Percentiles rank a stretch among this genome's conserved stretches.
These are phyloP conservation scores for Cordyceps farinosa DNA, from an alignment of 2,329 filamentous ascomycete genomes.

Conservation along the genomic window DNA sequence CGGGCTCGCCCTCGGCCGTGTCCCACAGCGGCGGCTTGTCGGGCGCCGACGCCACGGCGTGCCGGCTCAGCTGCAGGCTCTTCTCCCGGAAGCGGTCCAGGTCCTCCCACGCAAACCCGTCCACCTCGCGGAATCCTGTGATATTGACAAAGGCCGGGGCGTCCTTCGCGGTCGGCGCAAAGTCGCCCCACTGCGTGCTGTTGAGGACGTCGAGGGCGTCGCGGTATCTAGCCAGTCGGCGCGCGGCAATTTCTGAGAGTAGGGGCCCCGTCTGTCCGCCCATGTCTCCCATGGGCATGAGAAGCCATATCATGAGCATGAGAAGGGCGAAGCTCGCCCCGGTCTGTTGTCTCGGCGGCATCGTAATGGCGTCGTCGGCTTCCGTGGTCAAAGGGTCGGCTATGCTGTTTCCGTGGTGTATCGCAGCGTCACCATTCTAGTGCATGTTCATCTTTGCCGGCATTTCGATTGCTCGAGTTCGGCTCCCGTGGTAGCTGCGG, in stretches of 20 bases:
- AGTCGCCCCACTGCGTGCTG: conserved; percentile 57
- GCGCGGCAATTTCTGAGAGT: conserved; percentile 35
- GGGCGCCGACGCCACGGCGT: conserved; percentile 40
- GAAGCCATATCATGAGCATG: conserved; percentile 35
- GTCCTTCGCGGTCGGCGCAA: conserved; percentile 40
- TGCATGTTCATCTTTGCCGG: background rate
- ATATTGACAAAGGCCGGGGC: conserved; percentile 59
- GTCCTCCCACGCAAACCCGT: conserved; percentile 76
- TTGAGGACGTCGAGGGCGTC: conserved; percentile 53
- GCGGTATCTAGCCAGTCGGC: conserved; percentile 50
- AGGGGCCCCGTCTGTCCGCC: conserved; percentile 30
- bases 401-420: background rate
- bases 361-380: conserved; percentile 31
- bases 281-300: conserved; percentile 37
- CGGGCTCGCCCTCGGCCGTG: conserved; percentile 35
- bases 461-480: background rate
- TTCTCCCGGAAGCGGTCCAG: conserved; percentile 63
- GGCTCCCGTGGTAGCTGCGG: background rate
- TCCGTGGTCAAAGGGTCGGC: background rate
- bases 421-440: conserved; percentile 11
- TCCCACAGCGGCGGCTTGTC: conserved; percentile 31
- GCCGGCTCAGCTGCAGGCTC: conserved; percentile 58
- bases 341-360: conserved; percentile 45
- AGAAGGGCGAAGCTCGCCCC: conserved; percentile 35
- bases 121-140: conserved; percentile 70